Conservation (phyloP, 805 yeast species). For the Monosporozyma yasuniensis region DNA sequence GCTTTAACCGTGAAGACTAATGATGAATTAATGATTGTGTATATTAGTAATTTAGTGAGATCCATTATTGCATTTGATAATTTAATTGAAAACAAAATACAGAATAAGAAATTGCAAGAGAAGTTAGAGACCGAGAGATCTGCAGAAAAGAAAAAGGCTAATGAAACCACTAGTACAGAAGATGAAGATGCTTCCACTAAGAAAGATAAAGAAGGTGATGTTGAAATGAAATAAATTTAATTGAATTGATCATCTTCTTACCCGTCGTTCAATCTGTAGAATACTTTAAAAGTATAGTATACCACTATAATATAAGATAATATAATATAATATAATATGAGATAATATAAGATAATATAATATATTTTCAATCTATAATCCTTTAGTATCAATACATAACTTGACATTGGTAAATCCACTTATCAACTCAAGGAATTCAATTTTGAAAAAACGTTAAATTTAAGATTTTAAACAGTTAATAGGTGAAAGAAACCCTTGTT, state of each 20-base stretch:
- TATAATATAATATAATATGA: no score
- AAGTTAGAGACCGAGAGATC: slow-evolving; percentile 6
- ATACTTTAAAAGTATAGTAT: no score
- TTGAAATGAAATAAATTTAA: not conserved
- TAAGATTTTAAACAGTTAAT: not conserved
- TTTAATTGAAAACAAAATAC: slow-evolving; percentile 89
- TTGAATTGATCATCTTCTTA: no score
- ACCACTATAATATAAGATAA: no score
- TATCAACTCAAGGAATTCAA: not conserved
- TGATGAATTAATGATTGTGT: slow-evolving; percentile 91
- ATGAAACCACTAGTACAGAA: not conserved
- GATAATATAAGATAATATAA: no score
- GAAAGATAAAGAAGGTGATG: not conserved
- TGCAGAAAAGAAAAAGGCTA: not conserved
- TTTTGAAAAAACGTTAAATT: not conserved
- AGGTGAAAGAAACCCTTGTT: not conserved
- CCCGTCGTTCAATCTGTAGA: no score
- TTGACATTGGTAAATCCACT: not conserved
- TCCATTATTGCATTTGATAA: slow-evolving; percentile 95
- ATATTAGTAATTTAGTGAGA: slow-evolving; percentile 80
- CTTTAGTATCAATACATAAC: not conserved
- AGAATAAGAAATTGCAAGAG: slow-evolving; percentile 49
- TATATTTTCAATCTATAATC: not conserved
- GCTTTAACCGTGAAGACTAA: slow-evolving; percentile 91
- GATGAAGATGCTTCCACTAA: not conserved